These are phyloP conservation scores for Russula olivacea DNA, from an alignment of 768 basidiomycete genomes.

Conservation along the genomic window DNA sequence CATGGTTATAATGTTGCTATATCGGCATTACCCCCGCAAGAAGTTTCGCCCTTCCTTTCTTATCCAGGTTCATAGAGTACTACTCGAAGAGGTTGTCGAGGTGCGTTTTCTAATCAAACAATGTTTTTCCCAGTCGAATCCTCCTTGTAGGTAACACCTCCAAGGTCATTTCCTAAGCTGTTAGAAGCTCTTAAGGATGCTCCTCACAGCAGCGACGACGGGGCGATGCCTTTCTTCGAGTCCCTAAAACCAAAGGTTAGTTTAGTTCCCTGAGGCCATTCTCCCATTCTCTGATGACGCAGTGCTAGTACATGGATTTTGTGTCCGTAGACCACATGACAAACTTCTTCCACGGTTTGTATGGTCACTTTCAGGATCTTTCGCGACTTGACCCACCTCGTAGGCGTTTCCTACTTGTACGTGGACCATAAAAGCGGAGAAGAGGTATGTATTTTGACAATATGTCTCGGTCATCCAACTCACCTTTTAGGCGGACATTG, in stretches of 20 bases:
- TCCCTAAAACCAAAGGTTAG: constrained; percentile 22
- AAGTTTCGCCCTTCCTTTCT: constrained; percentile 52
- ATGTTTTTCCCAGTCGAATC: constrained; percentile 6
- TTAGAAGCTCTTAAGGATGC: constrained; percentile 31
- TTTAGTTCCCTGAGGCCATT: background rate
- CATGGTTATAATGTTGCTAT: constrained; percentile 54
- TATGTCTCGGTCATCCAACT: constrained; percentile 20
- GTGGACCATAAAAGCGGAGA: constrained; percentile 23
- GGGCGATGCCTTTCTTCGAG: constrained; percentile 20
- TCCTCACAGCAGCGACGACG: constrained; percentile 18
- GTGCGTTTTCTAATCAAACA: constrained; percentile 31
- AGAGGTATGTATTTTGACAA: constrained; percentile 7
- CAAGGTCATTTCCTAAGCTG: constrained; percentile 45
- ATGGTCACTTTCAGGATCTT: background rate
- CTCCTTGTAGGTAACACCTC: constrained; percentile 52
- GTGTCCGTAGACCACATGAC: constrained; percentile 53
- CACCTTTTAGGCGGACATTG: constrained; percentile 21
- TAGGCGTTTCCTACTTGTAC: constrained; percentile 24
- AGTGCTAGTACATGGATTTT: constrained; percentile 44
- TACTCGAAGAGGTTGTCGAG: constrained; percentile 69
- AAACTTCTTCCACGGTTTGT: constrained; percentile 45
- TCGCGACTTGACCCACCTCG: background rate
- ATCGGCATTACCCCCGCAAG: constrained; percentile 51
- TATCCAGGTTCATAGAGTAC: constrained; percentile 57
- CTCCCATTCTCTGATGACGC: background rate